These are phyloP conservation scores for Paramecium tetraurelia DNA, from an alignment of 73 alveolate genomes.

Conservation along the genomic window DNA sequence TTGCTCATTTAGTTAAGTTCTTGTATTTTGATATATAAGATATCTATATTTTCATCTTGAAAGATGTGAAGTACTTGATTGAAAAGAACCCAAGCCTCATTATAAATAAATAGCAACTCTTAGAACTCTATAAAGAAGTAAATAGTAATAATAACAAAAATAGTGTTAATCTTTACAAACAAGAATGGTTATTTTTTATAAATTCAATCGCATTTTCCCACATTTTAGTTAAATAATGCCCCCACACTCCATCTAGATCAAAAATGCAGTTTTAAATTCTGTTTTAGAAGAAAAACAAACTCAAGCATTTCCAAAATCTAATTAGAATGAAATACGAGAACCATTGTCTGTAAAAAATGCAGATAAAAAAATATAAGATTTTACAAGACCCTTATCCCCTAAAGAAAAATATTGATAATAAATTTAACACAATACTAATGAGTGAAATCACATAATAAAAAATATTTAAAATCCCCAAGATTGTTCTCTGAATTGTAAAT, in stretches of 20 bases:
- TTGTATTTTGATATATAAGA: conserved; percentile 1
- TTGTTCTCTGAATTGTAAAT: no score
- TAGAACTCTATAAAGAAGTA: conserved; percentile 32
- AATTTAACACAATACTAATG: neutral
- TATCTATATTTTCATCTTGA: neutral
- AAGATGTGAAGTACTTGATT: conserved; percentile 17
- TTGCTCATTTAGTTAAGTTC: conserved; percentile 27
- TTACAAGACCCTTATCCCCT: neutral
- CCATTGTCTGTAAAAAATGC: neutral
- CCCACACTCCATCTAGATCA: neutral
- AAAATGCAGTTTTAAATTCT: neutral
- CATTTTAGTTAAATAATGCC: conserved; percentile 3
- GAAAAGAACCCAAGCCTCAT: neutral
- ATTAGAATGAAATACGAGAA: neutral
- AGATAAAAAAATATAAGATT: neutral
- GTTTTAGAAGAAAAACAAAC: neutral
- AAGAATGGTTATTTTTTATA: neutral
- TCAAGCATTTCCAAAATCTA: neutral
- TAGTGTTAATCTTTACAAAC: conserved; percentile 12
- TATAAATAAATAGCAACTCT: neutral
- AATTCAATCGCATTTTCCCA: neutral
- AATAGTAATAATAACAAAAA: neutral
- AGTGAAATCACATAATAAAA: neutral
- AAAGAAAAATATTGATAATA: neutral
- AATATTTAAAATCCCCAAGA: neutral